Base-by-base conservation (phyloP, 1,139 yeast genomes). In the Hemisphaericaspora xylanilytica region DNA sequence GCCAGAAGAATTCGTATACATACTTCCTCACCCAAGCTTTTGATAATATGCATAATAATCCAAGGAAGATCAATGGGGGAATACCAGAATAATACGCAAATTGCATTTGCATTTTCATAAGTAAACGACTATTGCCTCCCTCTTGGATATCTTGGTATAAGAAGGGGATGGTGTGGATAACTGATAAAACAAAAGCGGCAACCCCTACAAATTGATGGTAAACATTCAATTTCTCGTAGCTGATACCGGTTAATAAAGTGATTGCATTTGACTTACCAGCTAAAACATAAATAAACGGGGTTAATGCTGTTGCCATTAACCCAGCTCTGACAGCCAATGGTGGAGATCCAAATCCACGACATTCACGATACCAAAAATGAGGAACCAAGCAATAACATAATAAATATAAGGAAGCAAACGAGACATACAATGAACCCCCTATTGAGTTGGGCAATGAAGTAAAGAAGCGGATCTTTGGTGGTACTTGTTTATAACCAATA, bases 321-420 rank as follows among this genome's bases (percentile, higher is more conserved):
- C 82, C 83, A 1, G 81, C 63, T 38, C 83, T 56, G 1, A 75
- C 71, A 0, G 78, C 80, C 35, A 78, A 47, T n/a, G 85, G 85
- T n/a, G 85, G 82, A 1, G 81, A 67, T 1, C 85, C 86, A 56
- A 80, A 79, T 0, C 77, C 78, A 5, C 58, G 37, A 53, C 86
- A 80, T 0, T 63, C 75, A 46, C 85, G 59, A 49, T 75, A 75
- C 73, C 78, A 79, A 39, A 67, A 67, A 42, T 73, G 79, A 4
- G 85, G 85, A 1, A 65, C 59, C 18, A 69, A 55, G 35, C 73
- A 58, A 51, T 69, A 73, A 38, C 77, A 68, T 10, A 70, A 51
- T 35, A 75, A 47, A 52, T 73, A 80, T n/a, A 76, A 43, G 2
- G 73, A 51, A 1, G 78, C 63, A 0, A 63, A 63, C 4, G 56